These are phyloP conservation scores for Senna tora DNA, from an alignment of 306 rosid species.

Conservation along the genomic window DNA sequence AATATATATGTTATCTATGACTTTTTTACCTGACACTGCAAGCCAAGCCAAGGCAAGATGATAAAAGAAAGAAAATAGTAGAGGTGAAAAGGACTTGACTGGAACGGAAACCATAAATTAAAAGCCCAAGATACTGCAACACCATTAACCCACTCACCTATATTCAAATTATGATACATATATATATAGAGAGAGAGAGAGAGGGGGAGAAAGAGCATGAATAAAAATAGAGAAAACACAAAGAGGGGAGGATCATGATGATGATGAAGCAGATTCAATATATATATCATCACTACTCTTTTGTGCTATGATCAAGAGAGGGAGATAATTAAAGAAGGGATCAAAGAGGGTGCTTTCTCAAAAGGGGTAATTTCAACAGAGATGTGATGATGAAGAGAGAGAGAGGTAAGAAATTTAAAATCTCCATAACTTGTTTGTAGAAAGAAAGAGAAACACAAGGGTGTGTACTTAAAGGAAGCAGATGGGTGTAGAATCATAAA, in stretches of 20 bases:
- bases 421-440: conserved; percentile 35
- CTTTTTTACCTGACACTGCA: conserved; percentile 73
- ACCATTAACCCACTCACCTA: conserved; percentile 36
- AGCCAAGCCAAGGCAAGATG: conserved; percentile 50
- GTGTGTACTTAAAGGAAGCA: conserved; percentile 49
- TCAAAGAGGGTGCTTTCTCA: conserved; percentile 35
- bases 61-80: conserved; percentile 69
- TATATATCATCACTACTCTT: conserved; percentile 25
- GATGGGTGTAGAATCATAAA: conserved; percentile 23
- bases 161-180: not conserved
- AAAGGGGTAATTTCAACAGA: conserved; percentile 41
- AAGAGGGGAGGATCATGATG: not conserved
- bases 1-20: conserved; percentile 37
- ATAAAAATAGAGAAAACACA: conserved; percentile 3
- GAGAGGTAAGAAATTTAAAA: not conserved
- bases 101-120: conserved; percentile 70
- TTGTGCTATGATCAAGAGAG: conserved; percentile 14
- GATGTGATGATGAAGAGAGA: conserved; percentile 31
- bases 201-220: too few species aligned
- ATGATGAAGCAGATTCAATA: conserved; percentile 24
- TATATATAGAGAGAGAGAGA: not conserved
- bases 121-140: conserved; percentile 40
- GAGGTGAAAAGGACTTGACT: conserved; percentile 85
- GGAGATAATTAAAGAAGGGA: conserved; percentile 26
- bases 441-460: conserved; percentile 50